These are phyloP conservation scores for Paraphaeosphaeria minitans DNA, from an alignment of 2,329 filamentous ascomycete species.

Conservation along the genomic window DNA sequence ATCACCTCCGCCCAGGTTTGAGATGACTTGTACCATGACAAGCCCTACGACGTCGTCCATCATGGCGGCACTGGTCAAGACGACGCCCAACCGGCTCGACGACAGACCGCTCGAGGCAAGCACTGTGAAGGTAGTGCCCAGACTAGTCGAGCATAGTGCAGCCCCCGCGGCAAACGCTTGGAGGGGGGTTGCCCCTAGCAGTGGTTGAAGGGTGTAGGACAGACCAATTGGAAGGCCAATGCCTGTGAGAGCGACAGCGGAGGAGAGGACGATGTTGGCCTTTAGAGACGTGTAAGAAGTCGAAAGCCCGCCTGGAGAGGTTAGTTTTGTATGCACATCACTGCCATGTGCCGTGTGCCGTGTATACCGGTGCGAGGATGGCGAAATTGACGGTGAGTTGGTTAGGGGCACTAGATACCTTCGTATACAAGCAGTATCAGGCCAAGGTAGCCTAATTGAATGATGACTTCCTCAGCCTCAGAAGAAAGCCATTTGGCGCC, in stretches of 20 bases:
- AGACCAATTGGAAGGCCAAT: conserved; percentile 67
- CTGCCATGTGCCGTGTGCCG: neutral
- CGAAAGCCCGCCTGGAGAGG: conserved; percentile 60
- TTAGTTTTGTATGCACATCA: conserved; percentile 12
- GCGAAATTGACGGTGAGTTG: neutral
- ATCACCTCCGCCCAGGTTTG: conserved; percentile 60
- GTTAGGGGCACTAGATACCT: conserved; percentile 51
- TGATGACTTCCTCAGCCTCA: conserved; percentile 60
- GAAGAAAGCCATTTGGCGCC: conserved; percentile 64
- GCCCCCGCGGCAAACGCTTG: conserved; percentile 76
- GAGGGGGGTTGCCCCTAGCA: conserved; percentile 58
- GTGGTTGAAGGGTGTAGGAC: conserved; percentile 63
- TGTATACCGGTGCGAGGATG: neutral
- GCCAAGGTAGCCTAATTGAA: conserved; percentile 73
- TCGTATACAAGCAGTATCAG: conserved; percentile 75
- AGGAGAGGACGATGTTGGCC: conserved; percentile 65
- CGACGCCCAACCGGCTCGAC: conserved; percentile 61
- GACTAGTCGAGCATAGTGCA: conserved; percentile 73
- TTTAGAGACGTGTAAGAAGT: conserved; percentile 61
- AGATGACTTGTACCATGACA: conserved; percentile 77
- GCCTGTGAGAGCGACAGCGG: conserved; percentile 68
- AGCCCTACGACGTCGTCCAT: conserved; percentile 81
- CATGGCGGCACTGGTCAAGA: conserved; percentile 76
- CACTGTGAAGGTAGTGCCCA: conserved; percentile 73
- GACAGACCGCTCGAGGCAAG: conserved; percentile 64